Conservation (phyloP, 2,329 filamentous ascomycete species). For the Pyrenochaeta sp. region DNA sequence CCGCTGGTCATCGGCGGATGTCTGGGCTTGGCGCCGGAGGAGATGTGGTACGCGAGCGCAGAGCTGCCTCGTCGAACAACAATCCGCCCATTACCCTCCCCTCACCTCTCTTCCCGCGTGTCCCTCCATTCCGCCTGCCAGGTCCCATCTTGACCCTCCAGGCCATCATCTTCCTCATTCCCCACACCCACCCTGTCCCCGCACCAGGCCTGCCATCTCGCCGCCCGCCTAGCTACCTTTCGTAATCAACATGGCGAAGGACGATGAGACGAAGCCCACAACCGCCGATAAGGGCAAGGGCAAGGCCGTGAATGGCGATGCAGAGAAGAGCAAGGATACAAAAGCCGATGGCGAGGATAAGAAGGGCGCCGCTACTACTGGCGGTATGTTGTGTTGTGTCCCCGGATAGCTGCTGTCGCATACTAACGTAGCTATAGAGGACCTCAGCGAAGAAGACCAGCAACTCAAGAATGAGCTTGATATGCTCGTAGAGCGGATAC, state of each 20-base stretch:
- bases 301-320: slow-evolving; percentile 78
- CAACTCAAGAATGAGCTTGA: slow-evolving; percentile 98
- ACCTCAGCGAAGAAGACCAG: slow-evolving; percentile 97
- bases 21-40: slow-evolving; percentile 31
- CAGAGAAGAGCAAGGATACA: slow-evolving; percentile 64
- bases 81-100: slow-evolving; percentile 27
- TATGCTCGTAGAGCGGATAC: slow-evolving; percentile 95
- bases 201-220: slow-evolving; percentile 31
- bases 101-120: slow-evolving; percentile 18
- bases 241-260: slow-evolving; percentile 79
- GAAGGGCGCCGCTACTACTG: slow-evolving; percentile 74
- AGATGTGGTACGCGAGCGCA: slow-evolving; percentile 24
- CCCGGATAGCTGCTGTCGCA: slow-evolving; percentile 26
- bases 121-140: slow-evolving; percentile 13
- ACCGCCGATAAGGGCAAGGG: slow-evolving; percentile 94
- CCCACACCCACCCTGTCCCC: slow-evolving; percentile 19
- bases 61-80: slow-evolving; percentile 43
- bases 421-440: slow-evolving; percentile 66
- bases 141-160: slow-evolving; percentile 2
- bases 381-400: slow-evolving; percentile 54
- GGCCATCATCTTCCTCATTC: background rate
- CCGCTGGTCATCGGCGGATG: slow-evolving; percentile 26
- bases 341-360: slow-evolving; percentile 79
- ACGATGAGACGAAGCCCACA: slow-evolving; percentile 84
- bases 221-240: slow-evolving; percentile 44